Evolutionary conservation across 495 filamentous ascomycete genomes (phyloP).

Genomic region (Extremus antarcticus): DNA sequence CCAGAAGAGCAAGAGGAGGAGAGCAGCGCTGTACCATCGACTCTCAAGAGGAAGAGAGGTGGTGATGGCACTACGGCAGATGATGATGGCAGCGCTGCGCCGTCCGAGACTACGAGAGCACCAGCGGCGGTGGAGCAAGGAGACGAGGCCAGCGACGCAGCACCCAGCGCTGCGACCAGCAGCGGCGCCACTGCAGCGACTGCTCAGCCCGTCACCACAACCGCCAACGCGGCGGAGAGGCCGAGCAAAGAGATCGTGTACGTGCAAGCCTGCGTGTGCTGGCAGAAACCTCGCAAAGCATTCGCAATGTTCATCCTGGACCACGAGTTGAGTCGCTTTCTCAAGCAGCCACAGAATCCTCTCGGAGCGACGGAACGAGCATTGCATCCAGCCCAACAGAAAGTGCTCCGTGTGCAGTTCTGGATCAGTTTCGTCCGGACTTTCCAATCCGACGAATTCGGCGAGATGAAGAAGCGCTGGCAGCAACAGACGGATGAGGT

Average conservation of each 20-base stretch:
- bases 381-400: background rate
- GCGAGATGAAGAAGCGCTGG: background rate
- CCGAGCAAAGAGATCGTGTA: background rate
- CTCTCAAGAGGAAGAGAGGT: background rate
- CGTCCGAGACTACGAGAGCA: background rate
- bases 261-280: background rate
- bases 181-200: background rate
- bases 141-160: background rate
- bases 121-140: background rate
- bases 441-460: background rate
- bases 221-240: too few species aligned
- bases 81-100: background rate
- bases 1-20: background rate
- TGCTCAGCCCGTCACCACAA: background rate
- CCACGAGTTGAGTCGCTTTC: too few species aligned
- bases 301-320: background rate
- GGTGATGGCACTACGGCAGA: background rate
- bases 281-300: background rate
- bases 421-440: background rate
- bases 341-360: too few species aligned
- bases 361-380: too few species aligned
- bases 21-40: background rate
- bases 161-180: background rate
- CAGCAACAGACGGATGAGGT: too few species aligned
- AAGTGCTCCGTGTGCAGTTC: background rate